Base-by-base conservation (phyloP, 768 basidiomycete species). In the Kockovaella imperatae region DNA sequence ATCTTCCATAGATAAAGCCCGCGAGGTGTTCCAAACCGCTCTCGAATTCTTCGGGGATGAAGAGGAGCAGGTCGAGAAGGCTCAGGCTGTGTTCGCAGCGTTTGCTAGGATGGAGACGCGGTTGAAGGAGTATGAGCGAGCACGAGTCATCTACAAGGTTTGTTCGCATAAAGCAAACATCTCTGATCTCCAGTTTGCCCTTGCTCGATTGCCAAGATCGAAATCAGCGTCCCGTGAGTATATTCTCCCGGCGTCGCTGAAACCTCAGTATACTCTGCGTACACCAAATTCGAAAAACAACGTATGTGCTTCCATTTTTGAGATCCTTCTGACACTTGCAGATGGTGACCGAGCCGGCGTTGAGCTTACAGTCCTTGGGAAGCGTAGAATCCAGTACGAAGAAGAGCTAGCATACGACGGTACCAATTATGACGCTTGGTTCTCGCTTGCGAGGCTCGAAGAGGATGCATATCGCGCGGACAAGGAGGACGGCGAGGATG, bases 31-130 rank as follows among this genome's bases (percentile, higher is more conserved):
- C 70, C 85, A 88, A 72, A 86, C 84, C 3, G 87, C 87, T 2
- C 71, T 90, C n/a, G 82, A 87, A 67, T 90, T 87, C 72, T 90
- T 82, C 60, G 74, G 74, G 3, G 87, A 89, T 57, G 86, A 86
- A 35, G 86, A 84, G 62, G 84, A 86, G 64, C 84, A 88, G 60
- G 79, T 90, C n/a, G 80, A 85, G 69, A 84, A 83, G 68, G 77
- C 90, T 4, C 93, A 99, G 73, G 84, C 83, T 4, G 87, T 95
- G 4, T 95, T 91, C 69, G 82, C 79, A 44, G 82, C 86, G 2
- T 95, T 97, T 72, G 91, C 91, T 0, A 88, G 87, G 74, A 96
- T 97, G 90, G 95, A 99, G 74, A 93, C 82, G 5, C 77, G 95
- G 45, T 67, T 89, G 63, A 97, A 96, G 74, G 95, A 99, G 74